These are phyloP conservation scores for Leucoagaricus sp. DNA, from an alignment of 1,284 basidiomycete species.

Conservation along the genomic window DNA sequence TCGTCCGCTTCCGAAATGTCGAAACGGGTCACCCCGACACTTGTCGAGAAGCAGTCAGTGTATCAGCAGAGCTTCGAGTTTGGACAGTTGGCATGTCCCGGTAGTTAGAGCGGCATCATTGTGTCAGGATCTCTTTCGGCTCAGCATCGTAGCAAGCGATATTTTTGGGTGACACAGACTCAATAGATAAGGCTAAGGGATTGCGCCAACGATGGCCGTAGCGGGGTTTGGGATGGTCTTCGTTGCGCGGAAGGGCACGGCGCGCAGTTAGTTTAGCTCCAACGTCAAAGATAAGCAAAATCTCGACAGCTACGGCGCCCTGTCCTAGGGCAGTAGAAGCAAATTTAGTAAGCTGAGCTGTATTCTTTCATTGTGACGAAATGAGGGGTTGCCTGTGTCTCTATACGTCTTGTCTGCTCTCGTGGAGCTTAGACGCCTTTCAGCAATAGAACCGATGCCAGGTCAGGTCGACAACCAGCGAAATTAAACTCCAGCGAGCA, in stretches of 20 bases:
- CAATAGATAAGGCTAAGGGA: not conserved
- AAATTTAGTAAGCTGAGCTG: too few species aligned
- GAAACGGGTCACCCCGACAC: not conserved
- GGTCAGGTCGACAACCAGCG: not conserved
- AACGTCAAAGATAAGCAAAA: not conserved
- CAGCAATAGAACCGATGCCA: not conserved
- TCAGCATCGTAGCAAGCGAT: conserved; percentile 1
- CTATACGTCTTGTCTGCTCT: not conserved
- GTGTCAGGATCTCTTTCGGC: not conserved
- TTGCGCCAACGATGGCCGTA: not conserved
- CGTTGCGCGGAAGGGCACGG: not conserved
- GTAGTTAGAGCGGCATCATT: conserved; percentile 7
- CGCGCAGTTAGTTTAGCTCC: not conserved
- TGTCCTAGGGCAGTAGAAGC: not conserved
- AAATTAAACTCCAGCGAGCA: not conserved
- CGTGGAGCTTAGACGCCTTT: not conserved
- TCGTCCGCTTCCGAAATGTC: not conserved
- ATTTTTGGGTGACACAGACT: conserved; percentile 3
- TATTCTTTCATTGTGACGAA: too few species aligned
- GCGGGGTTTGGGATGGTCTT: not conserved
- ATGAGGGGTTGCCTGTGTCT: not conserved
- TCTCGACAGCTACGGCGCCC: not conserved
- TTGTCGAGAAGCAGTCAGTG: not conserved
- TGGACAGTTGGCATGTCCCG: conserved; percentile 7
- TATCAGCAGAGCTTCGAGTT: conserved; percentile 3